A percentile compares a stretch with the other conserved stretches of the same genome.
Conservation (phyloP, 2,329 filamentous ascomycete genomes). For the Didymellaceae sp. region DNA sequence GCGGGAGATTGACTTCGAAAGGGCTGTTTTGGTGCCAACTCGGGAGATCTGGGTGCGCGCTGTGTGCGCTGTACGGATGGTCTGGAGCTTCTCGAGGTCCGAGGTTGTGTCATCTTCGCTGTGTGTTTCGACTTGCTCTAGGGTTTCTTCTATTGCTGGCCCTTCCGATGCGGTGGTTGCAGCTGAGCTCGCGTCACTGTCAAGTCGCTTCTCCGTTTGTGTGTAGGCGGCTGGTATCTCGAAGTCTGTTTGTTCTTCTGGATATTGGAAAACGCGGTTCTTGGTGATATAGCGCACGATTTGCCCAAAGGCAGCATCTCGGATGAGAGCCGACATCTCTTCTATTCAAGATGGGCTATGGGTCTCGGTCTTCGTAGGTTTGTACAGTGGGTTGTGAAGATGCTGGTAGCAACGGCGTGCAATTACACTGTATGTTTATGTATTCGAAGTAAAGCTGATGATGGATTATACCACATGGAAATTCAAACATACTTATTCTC, state of each 20-base stretch:
- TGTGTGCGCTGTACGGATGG: conserved; percentile 35
- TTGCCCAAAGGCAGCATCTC: conserved; percentile 66
- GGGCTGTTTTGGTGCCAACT: conserved; percentile 47
- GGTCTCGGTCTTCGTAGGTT: too few species aligned
- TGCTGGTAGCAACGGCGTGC: not conserved
- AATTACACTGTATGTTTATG: not conserved
- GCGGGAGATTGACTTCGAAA: conserved; percentile 44
- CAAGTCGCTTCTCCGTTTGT: conserved; percentile 23
- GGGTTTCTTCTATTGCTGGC: conserved; percentile 31
- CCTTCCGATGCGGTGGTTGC: conserved; percentile 24
- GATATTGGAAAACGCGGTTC: conserved; percentile 63
- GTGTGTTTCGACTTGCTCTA: conserved; percentile 29
- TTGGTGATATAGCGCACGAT: conserved; percentile 61
- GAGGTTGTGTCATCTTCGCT: conserved; percentile 24
- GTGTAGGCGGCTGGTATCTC: conserved; percentile 56
- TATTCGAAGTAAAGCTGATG: not conserved
- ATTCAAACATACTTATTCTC: not conserved
- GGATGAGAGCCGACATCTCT: conserved; percentile 52
- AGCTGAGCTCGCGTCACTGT: conserved; percentile 13
- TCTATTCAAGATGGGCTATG: too few species aligned
- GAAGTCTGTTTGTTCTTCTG: conserved; percentile 65
- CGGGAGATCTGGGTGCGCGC: conserved; percentile 41
- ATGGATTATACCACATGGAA: not conserved
- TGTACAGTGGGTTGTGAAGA: not conserved
- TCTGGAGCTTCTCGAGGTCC: conserved; percentile 46